Base-by-base conservation (phyloP, 257 asterid species). In the Rubia yunnanensis region DNA sequence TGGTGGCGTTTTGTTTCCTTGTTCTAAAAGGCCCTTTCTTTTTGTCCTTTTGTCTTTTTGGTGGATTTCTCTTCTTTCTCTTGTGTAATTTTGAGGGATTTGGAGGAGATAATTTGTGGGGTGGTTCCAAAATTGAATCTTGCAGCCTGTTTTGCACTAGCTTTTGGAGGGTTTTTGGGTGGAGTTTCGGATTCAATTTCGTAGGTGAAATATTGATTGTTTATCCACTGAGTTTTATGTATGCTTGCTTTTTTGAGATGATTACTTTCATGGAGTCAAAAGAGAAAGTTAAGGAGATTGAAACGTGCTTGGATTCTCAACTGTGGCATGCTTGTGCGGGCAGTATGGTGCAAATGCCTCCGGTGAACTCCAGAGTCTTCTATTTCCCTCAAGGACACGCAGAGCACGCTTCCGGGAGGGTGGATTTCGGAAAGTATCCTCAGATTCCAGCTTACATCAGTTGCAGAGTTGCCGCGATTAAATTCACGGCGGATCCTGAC, bases 261-360 rank as follows among this genome's bases (percentile, higher is more conserved):
- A 83, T 82, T 64, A 78, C 89, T 1, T 81, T 87, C 65, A 81
- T 84, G 86, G 96, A 86, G 24, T 63, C 92, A 1, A 87, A 78
- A 69, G 95, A 83, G 8, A 77, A 72, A 31, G 65, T 57, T 74
- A 76, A 79, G 69, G 95, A 85, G 76, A 65, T 74, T 22, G 95
- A 78, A 58, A 85, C 74, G 30, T 80, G 88, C 63, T 77, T 92
- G 76, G 99, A 87, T 78, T 83, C 96, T 69, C 99, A 84, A 73
- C 54, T 92, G n/a, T 92, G 99, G 97, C 97, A 89, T 73, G 99
- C 97, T 54, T 92, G 99, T 80, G 99, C 97, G 35, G 99, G 99
- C 28, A 82, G 88, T 74, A 87, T 89, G 96, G 94, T 87, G 66
- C 96, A 89, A 75, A 89, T 89, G 89, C 97, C 92, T 0, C 52